phyloP scores from a whole-genome alignment of 2,329 filamentous ascomycete species.

The Colletotrichum sp. region DNA sequence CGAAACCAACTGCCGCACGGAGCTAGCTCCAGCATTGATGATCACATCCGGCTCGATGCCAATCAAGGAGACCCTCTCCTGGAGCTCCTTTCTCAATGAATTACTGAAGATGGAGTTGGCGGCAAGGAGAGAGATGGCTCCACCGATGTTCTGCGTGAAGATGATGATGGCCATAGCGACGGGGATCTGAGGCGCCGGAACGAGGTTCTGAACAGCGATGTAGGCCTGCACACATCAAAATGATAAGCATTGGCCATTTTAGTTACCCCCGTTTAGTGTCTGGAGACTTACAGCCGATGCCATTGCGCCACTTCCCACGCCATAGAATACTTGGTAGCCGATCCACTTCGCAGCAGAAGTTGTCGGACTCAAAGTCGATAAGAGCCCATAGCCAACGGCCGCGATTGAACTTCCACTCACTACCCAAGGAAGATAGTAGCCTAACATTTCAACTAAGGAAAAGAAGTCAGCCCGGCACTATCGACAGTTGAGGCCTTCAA shows the following conservation, averaged over 20 bases:
- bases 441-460: conserved; percentile 6
- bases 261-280: not conserved
- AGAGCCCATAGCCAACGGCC: conserved; percentile 19
- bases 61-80: not conserved
- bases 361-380: conserved; percentile 7
- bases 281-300: not conserved
- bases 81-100: conserved; percentile 35
- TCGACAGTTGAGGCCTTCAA: not conserved
- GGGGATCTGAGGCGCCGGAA: not conserved
- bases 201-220: conserved; percentile 10
- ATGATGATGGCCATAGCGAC: conserved; percentile 11
- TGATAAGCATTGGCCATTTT: not conserved
- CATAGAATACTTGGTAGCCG: conserved; percentile 23
- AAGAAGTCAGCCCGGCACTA: not conserved
- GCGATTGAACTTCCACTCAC: conserved; percentile 14
- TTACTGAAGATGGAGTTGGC: conserved; percentile 27
- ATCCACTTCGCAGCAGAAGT: conserved; percentile 18
- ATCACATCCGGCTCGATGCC: conserved; percentile 25
- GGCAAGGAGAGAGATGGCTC: conserved; percentile 19
- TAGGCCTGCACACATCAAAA: not conserved
- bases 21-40: conserved; percentile 45
- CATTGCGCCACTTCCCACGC: conserved; percentile 14
- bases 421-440: conserved; percentile 22
- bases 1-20: conserved; percentile 34
- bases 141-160: conserved; percentile 18